phyloP scores from a whole-genome alignment of 305 asterid genomes.

The Stenogyne calaminthoides region DNA sequence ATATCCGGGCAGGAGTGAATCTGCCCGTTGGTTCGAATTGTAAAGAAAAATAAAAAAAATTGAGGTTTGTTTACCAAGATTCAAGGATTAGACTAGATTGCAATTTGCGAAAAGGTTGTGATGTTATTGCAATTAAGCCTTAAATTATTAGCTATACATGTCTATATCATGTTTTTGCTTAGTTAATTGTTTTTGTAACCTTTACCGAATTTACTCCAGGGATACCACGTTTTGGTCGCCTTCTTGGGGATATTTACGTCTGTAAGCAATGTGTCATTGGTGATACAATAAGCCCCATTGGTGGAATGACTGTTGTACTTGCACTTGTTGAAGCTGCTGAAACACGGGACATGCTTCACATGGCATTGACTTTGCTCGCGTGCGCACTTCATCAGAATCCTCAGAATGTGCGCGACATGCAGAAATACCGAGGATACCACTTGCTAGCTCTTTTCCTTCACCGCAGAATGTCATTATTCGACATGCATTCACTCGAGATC shows the following conservation, averaged over 20 bases:
- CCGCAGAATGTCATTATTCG: constrained; percentile 93
- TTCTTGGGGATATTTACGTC: constrained; percentile 82
- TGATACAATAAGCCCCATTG: constrained; percentile 88
- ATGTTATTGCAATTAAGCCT: no score
- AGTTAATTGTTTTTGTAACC: constrained; percentile 25
- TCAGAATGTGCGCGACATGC: constrained; percentile 97
- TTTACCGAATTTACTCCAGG: constrained; percentile 55
- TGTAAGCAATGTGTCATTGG: constrained; percentile 95
- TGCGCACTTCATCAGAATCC: constrained; percentile 96
- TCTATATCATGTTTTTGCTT: not conserved
- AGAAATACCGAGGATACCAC: constrained; percentile 92
- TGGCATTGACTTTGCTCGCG: constrained; percentile 89
- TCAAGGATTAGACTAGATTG: no score
- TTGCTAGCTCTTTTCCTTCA: constrained; percentile 94
- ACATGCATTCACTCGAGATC: constrained; percentile 97
- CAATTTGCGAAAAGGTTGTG: no score
- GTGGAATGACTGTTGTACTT: constrained; percentile 95
- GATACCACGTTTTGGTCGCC: constrained; percentile 99
- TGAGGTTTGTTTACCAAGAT: no score
- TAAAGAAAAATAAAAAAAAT: no score
- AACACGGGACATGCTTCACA: constrained; percentile 98
- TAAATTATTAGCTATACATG: not conserved
- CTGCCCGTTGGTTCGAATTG: no score
- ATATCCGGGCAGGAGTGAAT: no score
- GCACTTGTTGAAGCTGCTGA: constrained; percentile 99